Conservation (phyloP, 441 rosid genomes). For the Theobroma grandiflorum region DNA sequence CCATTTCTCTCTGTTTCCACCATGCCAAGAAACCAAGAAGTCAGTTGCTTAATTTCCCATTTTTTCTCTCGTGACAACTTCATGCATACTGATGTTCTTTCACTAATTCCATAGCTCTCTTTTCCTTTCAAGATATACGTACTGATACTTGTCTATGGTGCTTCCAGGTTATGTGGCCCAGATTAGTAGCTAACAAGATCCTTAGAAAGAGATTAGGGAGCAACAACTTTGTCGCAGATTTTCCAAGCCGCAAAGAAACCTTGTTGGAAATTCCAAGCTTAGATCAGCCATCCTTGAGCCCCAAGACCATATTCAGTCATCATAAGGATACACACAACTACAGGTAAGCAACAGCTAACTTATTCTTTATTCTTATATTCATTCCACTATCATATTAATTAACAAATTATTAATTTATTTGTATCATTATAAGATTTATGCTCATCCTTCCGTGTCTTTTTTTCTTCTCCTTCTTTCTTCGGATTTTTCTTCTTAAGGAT, state of each 20-base stretch:
- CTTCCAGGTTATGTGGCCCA: slow-evolving; percentile 84
- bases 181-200: slow-evolving; percentile 77
- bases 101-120: not conserved
- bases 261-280: slow-evolving; percentile 21
- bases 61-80: not conserved
- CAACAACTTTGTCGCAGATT: slow-evolving; percentile 82
- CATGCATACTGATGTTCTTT: not conserved
- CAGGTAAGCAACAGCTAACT: slow-evolving; percentile 2
- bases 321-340: slow-evolving; percentile 20
- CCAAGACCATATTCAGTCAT: slow-evolving; percentile 2
- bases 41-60: slow-evolving; percentile 43
- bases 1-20: slow-evolving; percentile 26
- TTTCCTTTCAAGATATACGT: not conserved
- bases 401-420: not conserved
- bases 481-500: slow-evolving; percentile 37
- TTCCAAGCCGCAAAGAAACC: slow-evolving; percentile 43
- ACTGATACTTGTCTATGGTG: not conserved
- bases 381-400: not conserved
- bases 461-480: not conserved
- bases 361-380: not conserved
- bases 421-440: not conserved
- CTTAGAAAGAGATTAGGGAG: slow-evolving; percentile 68
- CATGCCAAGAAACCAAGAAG: slow-evolving; percentile 56
- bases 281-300: not conserved
- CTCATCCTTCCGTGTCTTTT: not conserved